Evolutionary conservation across 495 filamentous ascomycete species (phyloP).

Genomic region (Hapsidospora chrysogenum): DNA sequence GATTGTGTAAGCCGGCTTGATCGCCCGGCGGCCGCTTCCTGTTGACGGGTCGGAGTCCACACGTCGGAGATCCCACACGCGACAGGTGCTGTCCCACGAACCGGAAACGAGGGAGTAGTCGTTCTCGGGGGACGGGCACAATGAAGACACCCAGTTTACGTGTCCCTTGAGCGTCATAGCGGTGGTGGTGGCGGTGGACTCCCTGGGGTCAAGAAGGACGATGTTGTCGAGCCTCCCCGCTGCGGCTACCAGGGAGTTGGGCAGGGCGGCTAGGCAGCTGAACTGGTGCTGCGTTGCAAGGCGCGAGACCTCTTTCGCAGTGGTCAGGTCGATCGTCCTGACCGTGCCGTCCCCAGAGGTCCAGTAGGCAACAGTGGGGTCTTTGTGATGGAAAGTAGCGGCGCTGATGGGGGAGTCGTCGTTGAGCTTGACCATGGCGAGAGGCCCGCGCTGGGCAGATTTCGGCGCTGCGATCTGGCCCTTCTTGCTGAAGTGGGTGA

Average conservation of each 20-base stretch:
- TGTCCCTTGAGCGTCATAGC: constrained; percentile 85
- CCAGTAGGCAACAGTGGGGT: constrained; percentile 80
- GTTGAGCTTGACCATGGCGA: constrained; percentile 57
- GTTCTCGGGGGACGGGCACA: constrained; percentile 56
- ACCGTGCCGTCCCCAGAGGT: constrained; percentile 77
- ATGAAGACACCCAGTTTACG: constrained; percentile 58
- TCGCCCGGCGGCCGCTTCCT: constrained; percentile 43
- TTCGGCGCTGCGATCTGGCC: constrained; percentile 53
- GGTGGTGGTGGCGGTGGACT: constrained; percentile 48
- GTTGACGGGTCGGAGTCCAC: constrained; percentile 46
- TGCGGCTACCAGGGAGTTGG: constrained; percentile 49
- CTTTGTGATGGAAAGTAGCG: constrained; percentile 66
- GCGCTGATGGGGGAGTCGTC: constrained; percentile 52
- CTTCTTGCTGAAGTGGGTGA: constrained; percentile 48
- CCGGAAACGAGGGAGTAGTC: constrained; percentile 68
- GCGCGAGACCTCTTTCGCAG: constrained; percentile 52
- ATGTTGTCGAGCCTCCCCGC: constrained; percentile 79
- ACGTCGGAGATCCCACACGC: constrained; percentile 81
- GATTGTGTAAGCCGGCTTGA: constrained; percentile 69
- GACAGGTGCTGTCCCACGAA: constrained; percentile 75
- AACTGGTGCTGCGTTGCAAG: constrained; percentile 69
- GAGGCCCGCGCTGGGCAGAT: constrained; percentile 60
- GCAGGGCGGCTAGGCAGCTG: constrained; percentile 53
- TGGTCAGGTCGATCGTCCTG: constrained; percentile 81
- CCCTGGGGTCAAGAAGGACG: constrained; percentile 76